Conservation (phyloP, 2,329 filamentous ascomycete species). For the Aspergillus quadrilineatus region DNA sequence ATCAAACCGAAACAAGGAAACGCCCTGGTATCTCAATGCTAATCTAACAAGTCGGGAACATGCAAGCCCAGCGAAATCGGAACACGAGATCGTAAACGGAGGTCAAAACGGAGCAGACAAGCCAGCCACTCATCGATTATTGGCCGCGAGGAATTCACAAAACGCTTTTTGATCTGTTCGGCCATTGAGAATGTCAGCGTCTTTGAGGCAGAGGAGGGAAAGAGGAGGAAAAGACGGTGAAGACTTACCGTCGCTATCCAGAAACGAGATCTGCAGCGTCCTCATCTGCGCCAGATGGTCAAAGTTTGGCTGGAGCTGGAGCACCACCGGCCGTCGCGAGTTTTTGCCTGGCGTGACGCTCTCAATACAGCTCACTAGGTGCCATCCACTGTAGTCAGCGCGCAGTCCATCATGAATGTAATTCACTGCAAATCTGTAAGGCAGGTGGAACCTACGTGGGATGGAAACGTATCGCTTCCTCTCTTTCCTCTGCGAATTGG, state of each 20-base stretch:
- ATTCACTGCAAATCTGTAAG: background rate
- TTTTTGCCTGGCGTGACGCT: conserved; percentile 42
- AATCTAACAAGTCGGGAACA: background rate
- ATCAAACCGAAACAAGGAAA: background rate
- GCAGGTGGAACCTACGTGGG: conserved; percentile 29
- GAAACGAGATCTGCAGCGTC: conserved; percentile 38
- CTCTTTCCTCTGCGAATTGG: conserved; percentile 43
- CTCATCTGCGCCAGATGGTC: conserved; percentile 43
- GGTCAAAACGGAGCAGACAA: background rate
- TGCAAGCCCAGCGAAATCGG: background rate
- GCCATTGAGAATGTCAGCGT: background rate
- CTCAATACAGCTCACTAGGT: conserved; percentile 41
- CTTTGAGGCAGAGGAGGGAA: too few relatives aligned
- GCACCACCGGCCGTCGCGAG: conserved; percentile 35
- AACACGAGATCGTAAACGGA: background rate
- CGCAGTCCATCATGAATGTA: too few relatives aligned
- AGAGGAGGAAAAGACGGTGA: background rate
- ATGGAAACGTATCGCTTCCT: conserved; percentile 44
- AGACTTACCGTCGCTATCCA: conserved; percentile 41
- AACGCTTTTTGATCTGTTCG: conserved; percentile 32
- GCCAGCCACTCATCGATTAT: conserved; percentile 9
- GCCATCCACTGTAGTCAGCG: background rate
- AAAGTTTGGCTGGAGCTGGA: conserved; percentile 42
- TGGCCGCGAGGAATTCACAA: conserved; percentile 30
- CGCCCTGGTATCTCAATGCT: conserved; percentile 10